Percentiles rank a stretch among this genome's conserved stretches.
These are phyloP conservation scores for Syzygium syzygioides DNA, from an alignment of 441 rosid species.

Conservation along the genomic window DNA sequence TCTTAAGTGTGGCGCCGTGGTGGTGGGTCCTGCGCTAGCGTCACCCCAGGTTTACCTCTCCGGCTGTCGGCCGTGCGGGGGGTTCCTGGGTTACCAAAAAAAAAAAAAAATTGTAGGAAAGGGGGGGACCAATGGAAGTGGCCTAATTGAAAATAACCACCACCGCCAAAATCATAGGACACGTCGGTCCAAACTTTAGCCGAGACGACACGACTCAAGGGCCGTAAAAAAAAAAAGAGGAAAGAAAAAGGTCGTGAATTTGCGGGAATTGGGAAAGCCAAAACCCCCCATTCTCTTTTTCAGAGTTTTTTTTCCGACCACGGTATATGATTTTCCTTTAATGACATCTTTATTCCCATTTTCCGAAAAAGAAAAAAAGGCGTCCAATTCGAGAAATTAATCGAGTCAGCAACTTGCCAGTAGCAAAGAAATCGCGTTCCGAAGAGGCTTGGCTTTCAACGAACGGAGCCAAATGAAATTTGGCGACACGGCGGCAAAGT, in stretches of 20 bases:
- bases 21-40: too few species aligned
- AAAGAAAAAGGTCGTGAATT: background rate
- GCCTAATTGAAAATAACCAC: background rate
- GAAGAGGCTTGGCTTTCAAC: background rate
- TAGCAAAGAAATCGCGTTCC: background rate
- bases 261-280: background rate
- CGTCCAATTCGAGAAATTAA: background rate
- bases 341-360: background rate
- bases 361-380: too few species aligned
- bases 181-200: background rate
- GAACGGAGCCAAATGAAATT: rapidly evolving
- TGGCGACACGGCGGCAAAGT: background rate
- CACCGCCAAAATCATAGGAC: background rate
- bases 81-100: too few species aligned
- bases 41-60: too few species aligned
- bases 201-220: background rate
- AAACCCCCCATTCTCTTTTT: background rate
- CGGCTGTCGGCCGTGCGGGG: too few species aligned
- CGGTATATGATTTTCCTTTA: background rate
- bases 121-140: background rate
- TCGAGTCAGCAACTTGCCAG: background rate
- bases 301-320: background rate
- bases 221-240: background rate
- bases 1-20: too few species aligned
- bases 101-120: too few species aligned